These are phyloP conservation scores for Nepenthes gracilis DNA, from an alignment of 148 eudicot genomes.

Conservation along the genomic window DNA sequence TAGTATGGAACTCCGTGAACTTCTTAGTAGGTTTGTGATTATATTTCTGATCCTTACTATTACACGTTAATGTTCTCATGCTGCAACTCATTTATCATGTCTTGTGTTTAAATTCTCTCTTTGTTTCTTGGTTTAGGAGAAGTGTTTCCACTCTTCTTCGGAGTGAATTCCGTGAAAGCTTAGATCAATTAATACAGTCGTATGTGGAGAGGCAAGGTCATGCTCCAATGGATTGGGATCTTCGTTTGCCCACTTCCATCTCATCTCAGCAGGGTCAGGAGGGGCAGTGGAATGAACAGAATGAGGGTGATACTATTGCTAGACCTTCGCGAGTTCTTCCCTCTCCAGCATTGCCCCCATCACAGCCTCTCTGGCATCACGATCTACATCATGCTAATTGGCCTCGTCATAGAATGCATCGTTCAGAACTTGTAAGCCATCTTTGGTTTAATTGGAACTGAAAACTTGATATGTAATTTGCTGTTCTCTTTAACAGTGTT, in stretches of 20 bases:
- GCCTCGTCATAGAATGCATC: conserved; percentile 81
- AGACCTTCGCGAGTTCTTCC: conserved; percentile 58
- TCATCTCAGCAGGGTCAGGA: conserved; percentile 49
- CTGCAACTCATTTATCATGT: neutral
- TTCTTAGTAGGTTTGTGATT: conserved; percentile 62
- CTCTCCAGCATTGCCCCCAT: conserved; percentile 92
- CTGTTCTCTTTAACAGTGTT: too few relatives aligned
- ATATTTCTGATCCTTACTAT: neutral
- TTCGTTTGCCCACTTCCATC: conserved; percentile 53
- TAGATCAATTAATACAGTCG: conserved; percentile 89
- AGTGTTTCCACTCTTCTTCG: conserved; percentile 95
- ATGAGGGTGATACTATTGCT: conserved; percentile 32
- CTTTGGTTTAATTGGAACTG: neutral
- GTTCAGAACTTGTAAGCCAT: conserved; percentile 64
- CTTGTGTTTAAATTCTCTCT: neutral
- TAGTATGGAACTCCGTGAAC: conserved; percentile 99
- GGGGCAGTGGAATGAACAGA: conserved; percentile 46
- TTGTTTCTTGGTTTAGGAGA: conserved; percentile 46
- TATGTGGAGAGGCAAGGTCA: conserved; percentile 87
- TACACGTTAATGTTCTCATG: too few relatives aligned
- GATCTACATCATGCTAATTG: conserved; percentile 68
- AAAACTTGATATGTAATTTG: too few relatives aligned
- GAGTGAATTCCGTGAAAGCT: conserved; percentile 94
- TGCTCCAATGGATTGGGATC: conserved; percentile 86
- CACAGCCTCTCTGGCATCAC: conserved; percentile 89